A percentile compares a stretch with the other conserved stretches of the same genome.
These are phyloP conservation scores for Fusarium palustre DNA, from an alignment of 2,329 filamentous ascomycete genomes.

Conservation along the genomic window DNA sequence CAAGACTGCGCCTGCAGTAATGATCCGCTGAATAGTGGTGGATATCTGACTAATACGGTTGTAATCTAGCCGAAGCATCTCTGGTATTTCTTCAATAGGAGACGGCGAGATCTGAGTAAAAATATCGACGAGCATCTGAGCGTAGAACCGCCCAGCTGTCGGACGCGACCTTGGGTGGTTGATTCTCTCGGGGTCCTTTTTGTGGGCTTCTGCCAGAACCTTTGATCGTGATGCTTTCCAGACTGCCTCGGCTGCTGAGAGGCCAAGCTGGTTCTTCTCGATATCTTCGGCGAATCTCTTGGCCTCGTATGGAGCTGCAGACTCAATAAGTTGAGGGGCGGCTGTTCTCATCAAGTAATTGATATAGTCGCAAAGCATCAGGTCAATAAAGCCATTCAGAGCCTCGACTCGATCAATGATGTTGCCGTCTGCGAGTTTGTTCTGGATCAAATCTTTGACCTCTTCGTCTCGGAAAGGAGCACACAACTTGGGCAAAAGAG, in stretches of 20 bases:
- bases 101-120: slow-evolving; percentile 75
- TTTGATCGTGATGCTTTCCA: slow-evolving; percentile 75
- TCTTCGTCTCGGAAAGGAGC: slow-evolving; percentile 84
- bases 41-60: slow-evolving; percentile 66
- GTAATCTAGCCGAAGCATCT: slow-evolving; percentile 78
- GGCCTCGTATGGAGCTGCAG: slow-evolving; percentile 79
- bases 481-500: slow-evolving; percentile 81
- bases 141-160: slow-evolving; percentile 77
- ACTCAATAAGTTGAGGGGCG: slow-evolving; percentile 76
- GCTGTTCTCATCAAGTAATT: slow-evolving; percentile 82
- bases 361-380: slow-evolving; percentile 83
- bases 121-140: slow-evolving; percentile 79
- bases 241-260: slow-evolving; percentile 71
- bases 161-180: slow-evolving; percentile 72
- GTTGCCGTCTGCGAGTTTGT: slow-evolving; percentile 69
- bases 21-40: slow-evolving; percentile 64
- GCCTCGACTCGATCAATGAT: slow-evolving; percentile 82
- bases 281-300: slow-evolving; percentile 76
- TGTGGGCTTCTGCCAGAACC: slow-evolving; percentile 72
- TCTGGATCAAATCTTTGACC: slow-evolving; percentile 74
- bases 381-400: slow-evolving; percentile 79
- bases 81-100: slow-evolving; percentile 69
- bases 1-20: slow-evolving; percentile 79
- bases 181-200: slow-evolving; percentile 76
- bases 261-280: slow-evolving; percentile 63